These are phyloP conservation scores for Penicillium thymicola DNA, from an alignment of 2,329 filamentous ascomycete genomes.

Conservation along the genomic window DNA sequence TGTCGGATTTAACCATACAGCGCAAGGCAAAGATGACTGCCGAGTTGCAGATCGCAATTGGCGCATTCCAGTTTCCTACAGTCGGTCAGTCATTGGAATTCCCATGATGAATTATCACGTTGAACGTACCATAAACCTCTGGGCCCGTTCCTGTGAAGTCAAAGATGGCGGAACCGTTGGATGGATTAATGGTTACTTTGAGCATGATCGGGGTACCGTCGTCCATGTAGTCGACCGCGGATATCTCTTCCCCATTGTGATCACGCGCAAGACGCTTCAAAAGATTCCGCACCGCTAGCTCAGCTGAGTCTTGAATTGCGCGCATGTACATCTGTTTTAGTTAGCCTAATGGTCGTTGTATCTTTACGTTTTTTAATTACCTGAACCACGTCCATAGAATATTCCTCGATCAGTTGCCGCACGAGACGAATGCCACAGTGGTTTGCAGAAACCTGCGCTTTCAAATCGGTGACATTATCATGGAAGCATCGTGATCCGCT, in stretches of 20 bases:
- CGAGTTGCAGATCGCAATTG: conserved; percentile 70
- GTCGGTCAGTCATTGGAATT: background rate
- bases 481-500: conserved; percentile 69
- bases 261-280: conserved; percentile 56
- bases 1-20: conserved; percentile 71
- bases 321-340: conserved; percentile 59
- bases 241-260: conserved; percentile 55
- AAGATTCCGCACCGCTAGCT: conserved; percentile 64
- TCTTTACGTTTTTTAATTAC: conserved; percentile 37
- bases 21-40: conserved; percentile 78
- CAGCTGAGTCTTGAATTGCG: conserved; percentile 72
- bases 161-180: conserved; percentile 68
- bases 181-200: conserved; percentile 63
- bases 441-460: conserved; percentile 77
- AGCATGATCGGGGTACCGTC: conserved; percentile 71
- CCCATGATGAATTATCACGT: background rate
- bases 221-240: conserved; percentile 74
- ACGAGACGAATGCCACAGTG: conserved; percentile 76
- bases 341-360: background rate
- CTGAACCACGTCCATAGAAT: conserved; percentile 67
- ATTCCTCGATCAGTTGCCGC: conserved; percentile 66
- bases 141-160: conserved; percentile 71
- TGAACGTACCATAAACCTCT: conserved; percentile 52
- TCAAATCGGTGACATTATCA: conserved; percentile 77
- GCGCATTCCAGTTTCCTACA: conserved; percentile 66